Evolutionary conservation across 768 basidiomycete species (phyloP).

Genomic region (Trametes elegans): DNA sequence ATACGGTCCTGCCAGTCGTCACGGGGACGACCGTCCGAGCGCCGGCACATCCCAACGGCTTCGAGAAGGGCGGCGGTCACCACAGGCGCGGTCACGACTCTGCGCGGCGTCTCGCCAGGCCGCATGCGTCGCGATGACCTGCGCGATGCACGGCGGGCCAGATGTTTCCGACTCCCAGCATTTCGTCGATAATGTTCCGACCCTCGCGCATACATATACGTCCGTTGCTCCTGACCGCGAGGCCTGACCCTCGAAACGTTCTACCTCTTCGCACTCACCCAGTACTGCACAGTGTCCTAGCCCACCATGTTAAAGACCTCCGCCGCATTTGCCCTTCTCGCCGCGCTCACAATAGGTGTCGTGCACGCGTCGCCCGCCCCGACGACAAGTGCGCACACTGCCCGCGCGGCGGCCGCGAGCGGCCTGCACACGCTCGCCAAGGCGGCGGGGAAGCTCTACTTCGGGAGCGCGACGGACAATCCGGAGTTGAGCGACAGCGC

Average conservation of each 20-base stretch:
- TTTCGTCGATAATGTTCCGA: slow-evolving; percentile 14
- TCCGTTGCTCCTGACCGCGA: too few species aligned
- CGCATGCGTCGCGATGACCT: background rate
- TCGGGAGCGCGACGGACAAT: slow-evolving; percentile 49
- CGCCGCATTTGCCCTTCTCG: too few species aligned
- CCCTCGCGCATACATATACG: too few species aligned
- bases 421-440: slow-evolving; percentile 38
- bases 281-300: too few species aligned
- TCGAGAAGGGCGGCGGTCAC: background rate
- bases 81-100: background rate
- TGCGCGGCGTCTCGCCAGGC: too few species aligned
- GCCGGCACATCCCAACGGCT: background rate
- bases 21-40: background rate
- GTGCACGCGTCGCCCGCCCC: background rate
- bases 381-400: background rate
- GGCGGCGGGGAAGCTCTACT: slow-evolving; percentile 43
- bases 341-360: background rate
- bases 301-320: too few species aligned
- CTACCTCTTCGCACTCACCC: too few species aligned
- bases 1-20: background rate
- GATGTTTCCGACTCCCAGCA: background rate
- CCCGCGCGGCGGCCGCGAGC: slow-evolving; percentile 5
- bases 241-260: too few species aligned
- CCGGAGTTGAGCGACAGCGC: slow-evolving; percentile 38
- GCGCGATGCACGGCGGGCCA: background rate